These are phyloP conservation scores for Brassica hybrid DNA, from an alignment of 441 rosid genomes.

Conservation along the genomic window DNA sequence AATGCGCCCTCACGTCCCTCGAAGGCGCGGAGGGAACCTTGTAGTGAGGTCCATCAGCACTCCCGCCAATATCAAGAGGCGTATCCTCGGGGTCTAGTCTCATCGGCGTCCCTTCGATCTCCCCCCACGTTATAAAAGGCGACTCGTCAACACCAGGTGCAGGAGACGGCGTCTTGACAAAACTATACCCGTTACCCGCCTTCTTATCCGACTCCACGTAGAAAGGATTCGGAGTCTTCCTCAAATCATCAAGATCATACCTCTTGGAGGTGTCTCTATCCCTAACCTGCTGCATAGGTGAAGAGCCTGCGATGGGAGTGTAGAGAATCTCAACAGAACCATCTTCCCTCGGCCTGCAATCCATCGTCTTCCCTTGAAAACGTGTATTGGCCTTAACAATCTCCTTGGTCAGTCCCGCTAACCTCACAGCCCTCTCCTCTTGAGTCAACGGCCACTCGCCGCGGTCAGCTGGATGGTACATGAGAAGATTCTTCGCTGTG, in stretches of 20 bases:
- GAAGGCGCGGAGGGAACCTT: constrained; percentile 72
- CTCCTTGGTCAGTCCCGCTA: constrained; percentile 78
- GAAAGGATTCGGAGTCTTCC: constrained; percentile 84
- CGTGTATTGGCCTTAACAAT: constrained; percentile 66
- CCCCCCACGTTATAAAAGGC: constrained; percentile 97
- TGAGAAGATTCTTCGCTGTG: constrained; percentile 85
- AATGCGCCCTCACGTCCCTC: constrained; percentile 87
- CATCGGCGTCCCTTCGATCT: constrained; percentile 95
- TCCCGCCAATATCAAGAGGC: constrained; percentile 88
- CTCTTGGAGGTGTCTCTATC: constrained; percentile 76
- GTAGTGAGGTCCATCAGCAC: constrained; percentile 81
- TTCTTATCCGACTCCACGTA: constrained; percentile 77
- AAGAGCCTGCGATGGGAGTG: constrained; percentile 75
- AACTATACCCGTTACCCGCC: constrained; percentile 84
- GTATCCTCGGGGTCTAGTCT: constrained; percentile 89
- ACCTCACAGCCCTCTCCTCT: constrained; percentile 72
- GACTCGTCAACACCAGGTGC: constrained; percentile 94
- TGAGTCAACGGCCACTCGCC: constrained; percentile 85
- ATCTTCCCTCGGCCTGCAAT: constrained; percentile 81
- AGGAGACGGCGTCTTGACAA: constrained; percentile 93
- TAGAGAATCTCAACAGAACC: constrained; percentile 80
- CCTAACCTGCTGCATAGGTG: constrained; percentile 75
- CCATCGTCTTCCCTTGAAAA: constrained; percentile 87
- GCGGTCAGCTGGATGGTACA: constrained; percentile 91
- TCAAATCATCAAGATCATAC: constrained; percentile 89